A percentile compares a stretch with the other conserved stretches of the same genome.
phyloP scores from a whole-genome alignment of 1,139 yeast genomes.

The Zygoascus hellenicus region DNA sequence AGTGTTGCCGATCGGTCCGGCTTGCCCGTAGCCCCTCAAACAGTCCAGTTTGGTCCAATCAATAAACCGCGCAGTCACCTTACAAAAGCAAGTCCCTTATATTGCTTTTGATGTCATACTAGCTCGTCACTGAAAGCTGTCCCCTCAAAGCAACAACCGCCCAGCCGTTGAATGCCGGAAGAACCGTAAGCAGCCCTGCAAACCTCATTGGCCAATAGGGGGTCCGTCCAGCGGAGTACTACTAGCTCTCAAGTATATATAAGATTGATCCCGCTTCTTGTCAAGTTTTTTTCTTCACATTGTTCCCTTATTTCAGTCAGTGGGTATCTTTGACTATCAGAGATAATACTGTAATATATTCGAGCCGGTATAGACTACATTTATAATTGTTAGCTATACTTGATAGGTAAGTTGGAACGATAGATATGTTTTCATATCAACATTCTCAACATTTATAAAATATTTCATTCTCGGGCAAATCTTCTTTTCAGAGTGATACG shows the following conservation, averaged over 20 bases:
- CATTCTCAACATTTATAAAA: too few relatives aligned
- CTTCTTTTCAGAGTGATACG: too few relatives aligned
- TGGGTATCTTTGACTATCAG: too few relatives aligned
- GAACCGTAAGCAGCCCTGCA: constrained; percentile 8
- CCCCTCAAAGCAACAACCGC: constrained; percentile 2
- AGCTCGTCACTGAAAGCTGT: background rate
- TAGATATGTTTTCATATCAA: too few relatives aligned
- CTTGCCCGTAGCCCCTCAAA: background rate
- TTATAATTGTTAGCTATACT: too few relatives aligned
- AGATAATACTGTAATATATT: too few relatives aligned
- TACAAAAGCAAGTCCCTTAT: too few relatives aligned
- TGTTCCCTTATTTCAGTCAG: constrained; percentile 7
- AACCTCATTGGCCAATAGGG: constrained; percentile 7
- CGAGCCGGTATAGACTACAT: too few relatives aligned
- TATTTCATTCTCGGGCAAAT: too few relatives aligned
- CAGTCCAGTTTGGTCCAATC: constrained; percentile 2
- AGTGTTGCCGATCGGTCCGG: constrained; percentile 6
- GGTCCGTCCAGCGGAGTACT: too few relatives aligned
- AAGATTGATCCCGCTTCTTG: constrained; percentile 5
- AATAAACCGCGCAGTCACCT: background rate
- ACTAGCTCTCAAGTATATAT: constrained; percentile 4
- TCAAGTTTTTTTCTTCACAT: constrained; percentile 2
- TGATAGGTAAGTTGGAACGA: too few relatives aligned
- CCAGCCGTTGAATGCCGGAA: constrained; percentile 8
- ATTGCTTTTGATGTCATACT: background rate